These are phyloP conservation scores for Dryas drummondii DNA, from an alignment of 306 rosid species.

Conservation along the genomic window DNA sequence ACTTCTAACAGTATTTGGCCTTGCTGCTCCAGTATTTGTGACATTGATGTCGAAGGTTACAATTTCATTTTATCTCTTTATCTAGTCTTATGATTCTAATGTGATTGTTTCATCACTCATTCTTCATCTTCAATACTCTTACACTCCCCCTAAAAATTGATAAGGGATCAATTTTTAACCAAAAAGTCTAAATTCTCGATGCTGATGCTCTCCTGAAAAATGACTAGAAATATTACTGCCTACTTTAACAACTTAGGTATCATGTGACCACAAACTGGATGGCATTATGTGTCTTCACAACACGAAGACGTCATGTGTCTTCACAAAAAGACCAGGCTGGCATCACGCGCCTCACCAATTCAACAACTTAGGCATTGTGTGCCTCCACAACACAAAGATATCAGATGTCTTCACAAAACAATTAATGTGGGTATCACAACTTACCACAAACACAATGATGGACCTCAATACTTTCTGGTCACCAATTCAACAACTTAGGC, in stretches of 20 bases:
- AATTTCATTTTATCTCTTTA: conserved; percentile 10
- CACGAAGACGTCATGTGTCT: neutral
- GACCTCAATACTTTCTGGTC: too few species aligned
- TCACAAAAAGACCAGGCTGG: too few species aligned
- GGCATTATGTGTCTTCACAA: neutral
- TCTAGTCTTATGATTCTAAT: conserved; percentile 1
- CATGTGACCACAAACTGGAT: neutral
- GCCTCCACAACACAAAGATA: too few species aligned
- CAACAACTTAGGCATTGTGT: too few species aligned
- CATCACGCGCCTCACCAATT: too few species aligned
- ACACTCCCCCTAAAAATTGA: neutral
- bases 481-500: too few species aligned
- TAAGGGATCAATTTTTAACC: neutral
- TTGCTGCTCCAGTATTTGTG: conserved; percentile 85
- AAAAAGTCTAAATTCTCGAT: neutral
- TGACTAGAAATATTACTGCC: neutral
- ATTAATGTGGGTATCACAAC: too few species aligned
- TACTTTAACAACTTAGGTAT: neutral
- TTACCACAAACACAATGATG: too few species aligned
- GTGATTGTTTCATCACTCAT: neutral
- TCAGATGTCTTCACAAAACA: too few species aligned
- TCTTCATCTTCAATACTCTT: neutral
- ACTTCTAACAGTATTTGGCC: conserved; percentile 51
- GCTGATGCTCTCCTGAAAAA: neutral
- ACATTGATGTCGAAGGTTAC: conserved; percentile 86